phyloP scores from a whole-genome alignment of 768 basidiomycete species.

The Amanita polypyramis region DNA sequence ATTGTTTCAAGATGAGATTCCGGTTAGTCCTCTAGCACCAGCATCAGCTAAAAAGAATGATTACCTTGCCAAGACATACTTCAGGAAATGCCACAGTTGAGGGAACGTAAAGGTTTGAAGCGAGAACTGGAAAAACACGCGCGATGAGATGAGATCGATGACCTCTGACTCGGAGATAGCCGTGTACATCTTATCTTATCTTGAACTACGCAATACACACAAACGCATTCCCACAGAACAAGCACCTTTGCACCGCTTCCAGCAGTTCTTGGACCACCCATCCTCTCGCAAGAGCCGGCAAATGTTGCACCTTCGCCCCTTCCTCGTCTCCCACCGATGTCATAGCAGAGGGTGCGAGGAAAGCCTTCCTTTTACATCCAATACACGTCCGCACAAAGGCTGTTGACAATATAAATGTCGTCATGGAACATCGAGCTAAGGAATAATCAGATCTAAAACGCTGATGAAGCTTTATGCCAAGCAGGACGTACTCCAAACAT shows the following conservation, averaged over 20 bases:
- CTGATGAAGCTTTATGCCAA: neutral
- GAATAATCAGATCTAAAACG: slow-evolving; percentile 10
- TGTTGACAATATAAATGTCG: slow-evolving; percentile 73
- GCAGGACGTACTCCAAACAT: slow-evolving; percentile 57
- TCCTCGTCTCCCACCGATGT: slow-evolving; percentile 13
- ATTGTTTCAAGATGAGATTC: neutral
- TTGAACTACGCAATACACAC: slow-evolving; percentile 18
- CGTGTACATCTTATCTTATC: neutral
- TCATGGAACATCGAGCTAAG: slow-evolving; percentile 69
- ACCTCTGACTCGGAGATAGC: neutral
- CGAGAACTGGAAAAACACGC: neutral
- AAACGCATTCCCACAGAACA: slow-evolving; percentile 61
- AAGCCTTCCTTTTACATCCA: slow-evolving; percentile 72
- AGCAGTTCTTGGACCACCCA: slow-evolving; percentile 59
- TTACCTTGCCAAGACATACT: slow-evolving; percentile 6
- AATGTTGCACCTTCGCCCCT: slow-evolving; percentile 22
- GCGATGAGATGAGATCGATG: neutral
- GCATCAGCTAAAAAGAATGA: neutral
- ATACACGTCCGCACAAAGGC: slow-evolving; percentile 71
- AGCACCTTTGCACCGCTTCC: slow-evolving; percentile 56
- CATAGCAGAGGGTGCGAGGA: slow-evolving; percentile 44
- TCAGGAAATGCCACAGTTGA: neutral
- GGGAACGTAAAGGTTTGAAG: neutral
- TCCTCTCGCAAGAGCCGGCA: slow-evolving; percentile 38
- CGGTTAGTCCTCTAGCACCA: neutral